Base-by-base conservation (phyloP, 805 yeast species). In the Kuraishia ogatae region DNA sequence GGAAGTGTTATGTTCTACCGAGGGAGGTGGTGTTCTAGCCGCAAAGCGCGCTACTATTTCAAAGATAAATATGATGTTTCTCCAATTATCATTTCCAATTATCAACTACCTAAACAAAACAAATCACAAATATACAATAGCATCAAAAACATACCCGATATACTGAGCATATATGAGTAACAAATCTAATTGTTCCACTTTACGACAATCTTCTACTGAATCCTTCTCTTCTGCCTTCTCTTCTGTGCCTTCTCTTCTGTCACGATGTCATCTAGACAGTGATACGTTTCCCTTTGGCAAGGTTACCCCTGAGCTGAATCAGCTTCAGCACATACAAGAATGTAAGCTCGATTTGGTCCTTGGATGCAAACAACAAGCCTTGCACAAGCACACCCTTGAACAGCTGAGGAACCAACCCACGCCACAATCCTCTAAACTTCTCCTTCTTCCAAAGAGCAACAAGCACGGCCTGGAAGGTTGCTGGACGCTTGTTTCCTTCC, bases 381-480 rank as follows among this genome's bases (percentile, higher is more conserved):
- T 89, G 96, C 3, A 89, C 96, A 49, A 89, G 68, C 1, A 89
- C 85, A 1, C 94, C 96, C 73, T 89, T 89, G 47, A 83, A 67
- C 56, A 89, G 74, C 67, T 89, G 96, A 5, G 96, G 96, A 2
- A 82, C 79, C 29, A 89, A 63, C 2, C 96, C 96, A 71, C 85
- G 88, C 82, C 89, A 89, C 58, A 89, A 72, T 0, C 92, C 84
- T 13, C 61, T 59, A 46, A 82, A 47, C 26, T 88, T 90, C 62
- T 88, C 94, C n/a, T 77, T 72, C 58, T 74, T 70, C 73, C 82
- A 79, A 60, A 89, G 74, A 64, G 82, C 80, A 24, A 64, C 66
- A 62, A 89, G 71, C 3, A 88, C 90, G 39, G 83, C 79, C 51
- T 83, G 83, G 69, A 87, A 87, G 52, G 77, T 73, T 52, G 76